phyloP scores from a whole-genome alignment of 192 early-diverging fungal genomes.

The Allomyces javanicus region DNA sequence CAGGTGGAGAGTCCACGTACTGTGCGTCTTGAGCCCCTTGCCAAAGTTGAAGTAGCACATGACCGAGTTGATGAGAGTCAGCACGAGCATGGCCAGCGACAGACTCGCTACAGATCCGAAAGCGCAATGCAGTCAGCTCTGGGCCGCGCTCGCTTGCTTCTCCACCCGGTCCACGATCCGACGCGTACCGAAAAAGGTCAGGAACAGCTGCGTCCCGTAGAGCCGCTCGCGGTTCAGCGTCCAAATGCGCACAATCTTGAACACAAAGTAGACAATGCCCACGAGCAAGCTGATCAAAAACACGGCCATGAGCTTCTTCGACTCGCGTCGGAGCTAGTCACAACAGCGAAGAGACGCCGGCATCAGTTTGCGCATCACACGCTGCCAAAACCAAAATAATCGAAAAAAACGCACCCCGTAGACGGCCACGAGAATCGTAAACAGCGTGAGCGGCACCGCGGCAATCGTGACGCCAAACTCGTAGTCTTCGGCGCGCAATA shows the following conservation, averaged over 20 bases:
- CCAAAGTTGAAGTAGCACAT: slow-evolving; percentile 49
- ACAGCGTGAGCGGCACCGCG: slow-evolving; percentile 20
- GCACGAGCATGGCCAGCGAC: slow-evolving; percentile 18
- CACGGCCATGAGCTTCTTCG: slow-evolving; percentile 20
- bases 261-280: slow-evolving; percentile 45
- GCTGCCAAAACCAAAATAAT: background rate
- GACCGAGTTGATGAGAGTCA: slow-evolving; percentile 28
- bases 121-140: background rate
- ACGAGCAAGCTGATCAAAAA: slow-evolving; percentile 38
- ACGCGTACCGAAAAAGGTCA: too few species aligned
- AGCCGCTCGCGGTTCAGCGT: too few species aligned
- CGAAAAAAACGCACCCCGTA: slow-evolving; percentile 23
- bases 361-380: too few species aligned
- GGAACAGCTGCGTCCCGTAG: too few species aligned
- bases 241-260: slow-evolving; percentile 45
- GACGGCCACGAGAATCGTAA: slow-evolving; percentile 26
- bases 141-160: background rate
- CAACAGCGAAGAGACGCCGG: too few species aligned
- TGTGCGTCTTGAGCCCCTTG: slow-evolving; percentile 44
- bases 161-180: background rate
- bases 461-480: slow-evolving; percentile 3
- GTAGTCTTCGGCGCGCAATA: too few species aligned
- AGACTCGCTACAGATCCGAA: slow-evolving; percentile 12
- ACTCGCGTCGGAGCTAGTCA: too few species aligned
- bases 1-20: too few species aligned